Percentiles rank a stretch among this genome's conserved stretches.
Evolutionary conservation across 805 yeast species (phyloP).

Genomic region (Lipomyces orientalis): DNA sequence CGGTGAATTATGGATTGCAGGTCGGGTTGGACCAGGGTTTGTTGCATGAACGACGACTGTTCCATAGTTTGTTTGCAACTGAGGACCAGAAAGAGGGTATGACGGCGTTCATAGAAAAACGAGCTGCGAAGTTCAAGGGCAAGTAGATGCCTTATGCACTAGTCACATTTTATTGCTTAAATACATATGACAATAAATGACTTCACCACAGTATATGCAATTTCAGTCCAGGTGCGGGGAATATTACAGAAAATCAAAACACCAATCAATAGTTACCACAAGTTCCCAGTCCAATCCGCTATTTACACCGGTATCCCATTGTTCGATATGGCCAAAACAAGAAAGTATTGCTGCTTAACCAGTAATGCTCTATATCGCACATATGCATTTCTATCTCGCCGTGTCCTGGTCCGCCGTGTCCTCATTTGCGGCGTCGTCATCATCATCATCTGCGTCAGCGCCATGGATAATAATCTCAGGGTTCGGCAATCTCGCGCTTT

Average conservation of each 20-base stretch:
- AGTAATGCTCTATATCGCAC: background rate
- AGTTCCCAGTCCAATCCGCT: background rate
- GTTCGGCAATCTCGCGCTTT: slow-evolving; percentile 1
- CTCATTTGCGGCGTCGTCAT: background rate
- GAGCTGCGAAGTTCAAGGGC: slow-evolving; percentile 34
- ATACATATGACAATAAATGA: background rate
- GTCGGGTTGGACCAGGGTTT: slow-evolving; percentile 50
- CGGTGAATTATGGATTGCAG: slow-evolving; percentile 52
- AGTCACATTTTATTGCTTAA: background rate
- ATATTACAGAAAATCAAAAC: background rate
- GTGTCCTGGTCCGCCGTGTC: background rate
- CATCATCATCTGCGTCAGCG: slow-evolving; percentile 12
- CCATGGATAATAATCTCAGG: slow-evolving; percentile 26
- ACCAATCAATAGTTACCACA: background rate
- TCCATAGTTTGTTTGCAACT: slow-evolving; percentile 55
- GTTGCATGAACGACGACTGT: slow-evolving; percentile 51
- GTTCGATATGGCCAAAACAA: background rate
- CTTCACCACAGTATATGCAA: background rate
- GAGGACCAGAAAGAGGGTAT: slow-evolving; percentile 57
- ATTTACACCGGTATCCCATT: background rate
- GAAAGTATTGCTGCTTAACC: background rate
- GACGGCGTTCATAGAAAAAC: slow-evolving; percentile 54
- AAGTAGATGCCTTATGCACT: slow-evolving; percentile 15
- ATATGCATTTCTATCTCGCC: slow-evolving; percentile 2
- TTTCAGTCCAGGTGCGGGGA: background rate